Base-by-base conservation (phyloP, 768 basidiomycete species). In the Candolleomyces eurysporus region DNA sequence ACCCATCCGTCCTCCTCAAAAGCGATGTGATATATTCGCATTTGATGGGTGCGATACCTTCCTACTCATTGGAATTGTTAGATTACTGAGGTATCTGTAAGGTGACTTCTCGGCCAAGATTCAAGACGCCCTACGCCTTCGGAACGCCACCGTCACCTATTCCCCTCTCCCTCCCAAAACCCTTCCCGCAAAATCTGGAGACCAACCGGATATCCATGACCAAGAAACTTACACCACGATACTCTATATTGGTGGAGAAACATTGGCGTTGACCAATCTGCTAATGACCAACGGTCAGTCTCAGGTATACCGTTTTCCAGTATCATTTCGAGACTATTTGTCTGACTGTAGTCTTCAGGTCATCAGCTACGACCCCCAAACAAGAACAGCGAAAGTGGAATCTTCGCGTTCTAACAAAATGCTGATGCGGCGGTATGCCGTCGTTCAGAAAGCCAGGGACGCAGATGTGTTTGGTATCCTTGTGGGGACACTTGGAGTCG, bases 391-490 rank as follows among this genome's bases (percentile, higher is more conserved):
- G 0, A 76, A 78, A 11, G 69, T 89, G 16, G 87, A 92, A 64
- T 92, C 91, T 0, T 73, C 72, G 0, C 79, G 82, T 26, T 90
- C 93, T 4, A 96, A 96, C 66, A 86, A 80, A 56, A 76, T 97
- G 5, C 83, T 98, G 14, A 96, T 96, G 90, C 85, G 92, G 0
- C 86, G 97, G 14, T 97, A 98, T 63, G 91, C 88, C 2, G 78
- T 84, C 0, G 84, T 98, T 5, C 95, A 96, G 70, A 88, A 87
- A 66, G 94, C 96, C 2, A 83, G 92, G 48, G 91, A 95, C 64
- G 90, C 95, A 0, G 95, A 98, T 66, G 92, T 98, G 0, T 92
- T 97, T 64, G 97, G 96, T 0, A 94, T 98, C 49, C 85, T 98
- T 4, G 91, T 98, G 2, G 96, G 95, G 11, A 97, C 96, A 1